These are phyloP conservation scores for Rhinocladiella mackenziei DNA, from an alignment of 2,329 filamentous ascomycete genomes.

Conservation along the genomic window DNA sequence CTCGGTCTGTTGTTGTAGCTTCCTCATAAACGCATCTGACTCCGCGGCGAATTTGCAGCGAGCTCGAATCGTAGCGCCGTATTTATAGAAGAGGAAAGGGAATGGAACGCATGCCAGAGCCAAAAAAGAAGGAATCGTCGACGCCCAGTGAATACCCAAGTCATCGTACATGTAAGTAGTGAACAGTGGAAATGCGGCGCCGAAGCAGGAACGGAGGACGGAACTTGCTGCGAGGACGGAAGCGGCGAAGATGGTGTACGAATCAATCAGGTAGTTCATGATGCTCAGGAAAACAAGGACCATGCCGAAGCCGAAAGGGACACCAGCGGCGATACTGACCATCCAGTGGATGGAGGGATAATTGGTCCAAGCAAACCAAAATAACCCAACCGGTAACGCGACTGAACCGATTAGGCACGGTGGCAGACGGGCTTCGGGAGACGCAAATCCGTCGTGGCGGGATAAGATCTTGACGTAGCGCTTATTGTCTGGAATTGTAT, in stretches of 20 bases:
- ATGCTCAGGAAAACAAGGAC: conserved; percentile 40
- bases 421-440: conserved; percentile 61
- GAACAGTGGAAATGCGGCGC: conserved; percentile 47
- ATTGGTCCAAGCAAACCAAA: conserved; percentile 67
- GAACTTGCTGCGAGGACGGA: conserved; percentile 39
- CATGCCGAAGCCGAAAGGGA: conserved; percentile 42
- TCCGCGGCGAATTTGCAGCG: conserved; percentile 14
- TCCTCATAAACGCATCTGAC: too few species aligned
- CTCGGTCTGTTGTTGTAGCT: too few species aligned
- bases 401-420: conserved; percentile 56
- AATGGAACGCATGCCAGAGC: conserved; percentile 43
- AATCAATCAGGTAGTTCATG: conserved; percentile 43
- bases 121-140: conserved; percentile 44
- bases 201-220: conserved; percentile 45
- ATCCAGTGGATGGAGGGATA: conserved; percentile 54
- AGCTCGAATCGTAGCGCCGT: conserved; percentile 12
- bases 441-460: conserved; percentile 53
- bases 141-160: conserved; percentile 48
- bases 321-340: conserved; percentile 41
- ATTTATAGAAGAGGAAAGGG: conserved; percentile 30
- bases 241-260: conserved; percentile 43
- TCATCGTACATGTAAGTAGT: conserved; percentile 43
- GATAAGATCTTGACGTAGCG: conserved; percentile 38
- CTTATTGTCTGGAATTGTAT: conserved; percentile 40
- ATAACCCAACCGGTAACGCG: conserved; percentile 60